Evolutionary conservation across 768 basidiomycete genomes (phyloP).

Genomic region (Boletus vermiculosoides): DNA sequence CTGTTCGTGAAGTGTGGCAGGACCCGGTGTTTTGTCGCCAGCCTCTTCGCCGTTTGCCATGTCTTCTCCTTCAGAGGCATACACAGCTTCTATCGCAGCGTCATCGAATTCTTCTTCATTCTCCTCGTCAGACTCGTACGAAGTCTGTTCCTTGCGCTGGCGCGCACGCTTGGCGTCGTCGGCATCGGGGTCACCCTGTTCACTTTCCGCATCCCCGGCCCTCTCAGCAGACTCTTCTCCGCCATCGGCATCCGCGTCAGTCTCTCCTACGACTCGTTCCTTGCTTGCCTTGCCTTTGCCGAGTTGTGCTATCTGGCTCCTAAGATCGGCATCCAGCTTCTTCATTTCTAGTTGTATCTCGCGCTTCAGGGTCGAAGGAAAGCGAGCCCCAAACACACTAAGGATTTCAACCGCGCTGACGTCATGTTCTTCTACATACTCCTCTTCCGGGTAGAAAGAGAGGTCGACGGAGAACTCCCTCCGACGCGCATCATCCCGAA

Average conservation of each 20-base stretch:
- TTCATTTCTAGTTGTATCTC: conserved; percentile 87
- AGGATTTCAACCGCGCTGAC: conserved; percentile 72
- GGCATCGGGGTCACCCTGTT: conserved; percentile 79
- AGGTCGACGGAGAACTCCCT: conserved; percentile 81
- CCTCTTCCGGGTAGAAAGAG: conserved; percentile 80
- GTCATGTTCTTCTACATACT: conserved; percentile 83
- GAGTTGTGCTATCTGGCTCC: conserved; percentile 73
- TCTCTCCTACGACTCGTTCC: conserved; percentile 42
- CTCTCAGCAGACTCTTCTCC: conserved; percentile 43
- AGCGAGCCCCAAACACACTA: conserved; percentile 64
- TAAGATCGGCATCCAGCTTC: conserved; percentile 75
- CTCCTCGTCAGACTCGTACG: conserved; percentile 64
- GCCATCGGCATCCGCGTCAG: conserved; percentile 52
- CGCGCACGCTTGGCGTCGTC: conserved; percentile 73
- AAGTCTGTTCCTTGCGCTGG: conserved; percentile 69
- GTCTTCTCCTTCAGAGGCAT: conserved; percentile 48
- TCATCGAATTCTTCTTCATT: conserved; percentile 48
- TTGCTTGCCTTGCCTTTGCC: conserved; percentile 70
- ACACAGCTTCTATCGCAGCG: conserved; percentile 61
- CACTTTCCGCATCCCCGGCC: conserved; percentile 66
- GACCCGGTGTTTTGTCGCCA: conserved; percentile 18
- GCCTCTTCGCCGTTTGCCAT: conserved; percentile 33
- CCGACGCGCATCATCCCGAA: conserved; percentile 64
- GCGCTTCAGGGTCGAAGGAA: conserved; percentile 78
- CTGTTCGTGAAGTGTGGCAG: conserved; percentile 39